Percentiles rank a stretch among this genome's conserved stretches.
These are phyloP conservation scores for Cylindrotheca closterium DNA, from an alignment of 108 stramenopile species.

Conservation along the genomic window DNA sequence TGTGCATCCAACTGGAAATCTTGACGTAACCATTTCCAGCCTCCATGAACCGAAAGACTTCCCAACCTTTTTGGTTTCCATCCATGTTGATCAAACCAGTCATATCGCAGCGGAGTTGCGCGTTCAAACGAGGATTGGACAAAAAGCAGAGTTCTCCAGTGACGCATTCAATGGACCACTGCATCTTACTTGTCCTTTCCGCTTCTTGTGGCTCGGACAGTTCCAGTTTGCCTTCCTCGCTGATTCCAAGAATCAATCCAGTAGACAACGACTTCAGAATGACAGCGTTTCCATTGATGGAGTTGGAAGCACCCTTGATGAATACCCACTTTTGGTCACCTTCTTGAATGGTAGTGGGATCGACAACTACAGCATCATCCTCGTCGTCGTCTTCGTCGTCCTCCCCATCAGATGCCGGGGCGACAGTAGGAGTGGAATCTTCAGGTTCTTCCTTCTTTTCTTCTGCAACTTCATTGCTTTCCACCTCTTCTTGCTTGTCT, in stretches of 20 bases:
- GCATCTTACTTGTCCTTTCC: neutral
- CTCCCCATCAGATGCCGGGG: too few species aligned
- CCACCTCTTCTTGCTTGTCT: neutral
- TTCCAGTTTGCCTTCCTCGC: constrained; percentile 17
- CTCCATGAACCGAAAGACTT: constrained; percentile 40
- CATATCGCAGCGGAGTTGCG: constrained; percentile 39
- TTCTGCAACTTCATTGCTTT: neutral
- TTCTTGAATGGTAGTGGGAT: neutral
- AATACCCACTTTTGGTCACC: neutral
- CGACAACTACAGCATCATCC: neutral
- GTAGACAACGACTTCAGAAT: constrained; percentile 36
- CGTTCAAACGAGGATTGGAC: constrained; percentile 1
- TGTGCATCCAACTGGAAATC: constrained; percentile 43
- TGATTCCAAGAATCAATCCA: constrained; percentile 18
- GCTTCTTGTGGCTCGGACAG: constrained; percentile 9
- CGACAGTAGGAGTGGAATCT: too few species aligned
- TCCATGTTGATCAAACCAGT: constrained; percentile 18
- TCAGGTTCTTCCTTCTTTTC: too few species aligned
- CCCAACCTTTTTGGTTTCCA: constrained; percentile 31
- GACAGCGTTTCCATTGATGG: constrained; percentile 20
- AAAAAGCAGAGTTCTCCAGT: constrained; percentile 20
- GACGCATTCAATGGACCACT: constrained; percentile 15
- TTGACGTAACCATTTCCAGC: constrained; percentile 25
- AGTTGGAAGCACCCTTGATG: constrained; percentile 19
- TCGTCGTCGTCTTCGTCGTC: neutral